Percentiles rank a stretch among this genome's conserved stretches.
Evolutionary conservation across 164 flowering plant genomes (phyloP).

Genomic region (Vitis amurensis): DNA sequence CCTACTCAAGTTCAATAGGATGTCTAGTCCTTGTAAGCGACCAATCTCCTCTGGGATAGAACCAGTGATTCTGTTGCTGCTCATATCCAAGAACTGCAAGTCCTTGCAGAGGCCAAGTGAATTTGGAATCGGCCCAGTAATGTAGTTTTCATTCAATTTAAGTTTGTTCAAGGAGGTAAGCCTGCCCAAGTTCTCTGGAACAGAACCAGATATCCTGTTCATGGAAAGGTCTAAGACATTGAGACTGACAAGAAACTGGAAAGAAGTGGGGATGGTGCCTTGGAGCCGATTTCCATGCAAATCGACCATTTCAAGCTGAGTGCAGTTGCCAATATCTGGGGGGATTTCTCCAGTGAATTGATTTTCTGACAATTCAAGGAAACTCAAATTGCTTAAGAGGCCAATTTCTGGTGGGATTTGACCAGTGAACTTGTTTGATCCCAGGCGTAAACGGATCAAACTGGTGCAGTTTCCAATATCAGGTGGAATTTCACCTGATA

Average conservation of each 20-base stretch:
- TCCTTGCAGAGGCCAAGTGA: constrained; percentile 50
- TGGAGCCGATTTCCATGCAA: constrained; percentile 45
- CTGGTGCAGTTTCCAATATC: constrained; percentile 50
- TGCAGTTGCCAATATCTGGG: constrained; percentile 49
- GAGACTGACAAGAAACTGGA: constrained; percentile 35
- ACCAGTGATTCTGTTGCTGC: constrained; percentile 49
- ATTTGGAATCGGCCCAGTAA: constrained; percentile 46
- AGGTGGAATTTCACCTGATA: constrained; percentile 55
- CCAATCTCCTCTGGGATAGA: constrained; percentile 54
- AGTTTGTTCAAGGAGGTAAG: constrained; percentile 51
- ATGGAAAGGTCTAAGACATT: constrained; percentile 56
- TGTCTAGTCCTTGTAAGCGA: constrained; percentile 47
- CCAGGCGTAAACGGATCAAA: constrained; percentile 48
- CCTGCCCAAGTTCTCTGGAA: constrained; percentile 51
- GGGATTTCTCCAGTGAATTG: constrained; percentile 49
- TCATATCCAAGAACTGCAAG: constrained; percentile 56
- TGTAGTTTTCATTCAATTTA: constrained; percentile 40
- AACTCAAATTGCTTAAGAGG: constrained; percentile 35
- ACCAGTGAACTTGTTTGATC: constrained; percentile 50
- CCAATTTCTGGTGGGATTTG: constrained; percentile 54
- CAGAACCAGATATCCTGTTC: constrained; percentile 42
- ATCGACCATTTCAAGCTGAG: constrained; percentile 54
- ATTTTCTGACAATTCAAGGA: constrained; percentile 60
- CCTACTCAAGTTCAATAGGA: constrained; percentile 54
- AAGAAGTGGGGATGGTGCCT: constrained; percentile 47